phyloP scores from a whole-genome alignment of 2,329 filamentous ascomycete species.

The Botrytis pseudocinerea region DNA sequence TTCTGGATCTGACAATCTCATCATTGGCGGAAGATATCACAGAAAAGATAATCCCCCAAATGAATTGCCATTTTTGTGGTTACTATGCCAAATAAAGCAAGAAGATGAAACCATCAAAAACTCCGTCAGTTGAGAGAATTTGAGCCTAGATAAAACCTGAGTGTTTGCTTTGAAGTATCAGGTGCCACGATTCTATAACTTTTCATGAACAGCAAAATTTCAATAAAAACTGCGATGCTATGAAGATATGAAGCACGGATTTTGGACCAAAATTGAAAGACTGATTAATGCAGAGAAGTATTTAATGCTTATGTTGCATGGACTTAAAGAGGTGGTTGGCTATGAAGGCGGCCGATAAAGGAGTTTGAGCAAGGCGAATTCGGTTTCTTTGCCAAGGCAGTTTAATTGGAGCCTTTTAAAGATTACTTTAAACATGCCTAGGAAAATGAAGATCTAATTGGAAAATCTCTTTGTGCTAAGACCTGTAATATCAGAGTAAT shows the following conservation, averaged over 20 bases:
- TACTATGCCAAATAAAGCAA: background rate
- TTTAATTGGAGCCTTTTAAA: background rate
- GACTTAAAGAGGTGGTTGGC: background rate
- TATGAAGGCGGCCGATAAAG: background rate
- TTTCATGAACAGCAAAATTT: background rate
- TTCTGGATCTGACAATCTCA: background rate
- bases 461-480: no score
- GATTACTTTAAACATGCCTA: background rate
- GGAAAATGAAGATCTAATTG: background rate
- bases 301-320: no score
- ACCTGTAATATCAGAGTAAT: no score
- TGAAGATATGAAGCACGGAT: background rate
- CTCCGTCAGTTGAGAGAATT: background rate
- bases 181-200: background rate
- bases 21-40: background rate
- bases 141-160: background rate
- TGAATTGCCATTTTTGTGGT: background rate
- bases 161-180: background rate
- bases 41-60: background rate
- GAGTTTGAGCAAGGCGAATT: no score
- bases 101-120: background rate
- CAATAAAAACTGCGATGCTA: background rate
- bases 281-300: background rate
- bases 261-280: background rate
- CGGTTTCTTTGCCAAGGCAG: accelerated